Evolutionary conservation across 2,329 filamentous ascomycete species (phyloP), one percentile per base, ranked within the genome.

Genomic region (Catunica adiposa): DNA sequence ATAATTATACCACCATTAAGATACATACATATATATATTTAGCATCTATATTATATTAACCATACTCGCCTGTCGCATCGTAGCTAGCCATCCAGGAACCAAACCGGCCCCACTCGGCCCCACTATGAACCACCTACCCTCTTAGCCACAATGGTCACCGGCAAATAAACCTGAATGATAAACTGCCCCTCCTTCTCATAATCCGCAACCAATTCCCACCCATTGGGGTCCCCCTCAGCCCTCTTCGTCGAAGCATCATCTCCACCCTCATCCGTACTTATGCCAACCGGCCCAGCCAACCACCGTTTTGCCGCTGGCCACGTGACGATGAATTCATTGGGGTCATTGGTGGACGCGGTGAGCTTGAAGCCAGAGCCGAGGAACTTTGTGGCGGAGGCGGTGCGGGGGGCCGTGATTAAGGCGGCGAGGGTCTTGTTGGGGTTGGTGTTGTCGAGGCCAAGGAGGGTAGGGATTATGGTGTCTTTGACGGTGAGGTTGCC

Each of bases 101-200:
- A 5, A 5, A 5, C 11, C 29, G 29, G 29, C 40, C 14, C 40
- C 40, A 44, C 40, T n/a, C 11, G 20, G 15, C 17, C n/a, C n/a
- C 14, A 25, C 25, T 34, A 52, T 22, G 53, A 47, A 37, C 54
- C 40, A n/a, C 46, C 51, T 25, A 56, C 47, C 20, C 56, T 11
- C 54, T 59, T 59, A 3, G 57, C 57, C 9, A 56, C 23, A 20
- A 59, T 38, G 11, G 50, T 25, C 9, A 59, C 37, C 7, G 51
- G 51, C 22, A 56, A 56, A 47, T 44, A 56, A 26, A 42, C 34
- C 26, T 38, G n/a, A 23, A 53, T 52, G 1, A 52, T 22, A 1
- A 25, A 6, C 11, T 37, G 42, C 7, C 31, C 20, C 6, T 52
- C 53, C 22, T 51, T 34, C 15, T 47, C 48, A 15, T 53, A 40